Conservation (phyloP, 345 rosid genomes). For the Populus pruinosa region DNA sequence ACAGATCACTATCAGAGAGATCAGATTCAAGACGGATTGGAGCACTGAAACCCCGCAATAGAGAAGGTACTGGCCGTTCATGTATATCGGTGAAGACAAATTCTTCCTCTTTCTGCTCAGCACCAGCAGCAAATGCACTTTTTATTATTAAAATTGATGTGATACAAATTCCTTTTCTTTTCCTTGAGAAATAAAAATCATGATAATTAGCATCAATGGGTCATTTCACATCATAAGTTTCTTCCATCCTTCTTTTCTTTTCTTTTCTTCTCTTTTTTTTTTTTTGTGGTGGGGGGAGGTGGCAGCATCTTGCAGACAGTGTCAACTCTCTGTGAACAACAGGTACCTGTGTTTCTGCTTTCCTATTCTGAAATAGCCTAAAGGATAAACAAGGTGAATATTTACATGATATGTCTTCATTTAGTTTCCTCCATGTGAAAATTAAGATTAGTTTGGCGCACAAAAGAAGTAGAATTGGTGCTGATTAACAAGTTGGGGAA, state of each 20-base stretch:
- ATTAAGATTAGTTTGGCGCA: too few relatives aligned
- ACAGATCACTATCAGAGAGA: slow-evolving; percentile 67
- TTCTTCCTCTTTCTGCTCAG: slow-evolving; percentile 86
- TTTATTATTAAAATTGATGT: not conserved
- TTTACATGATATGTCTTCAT: not conserved
- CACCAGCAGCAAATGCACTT: slow-evolving; percentile 18
- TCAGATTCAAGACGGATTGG: slow-evolving; percentile 89
- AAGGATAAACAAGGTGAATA: not conserved
- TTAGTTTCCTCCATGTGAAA: not conserved
- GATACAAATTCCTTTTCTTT: not conserved
- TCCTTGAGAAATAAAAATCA: not conserved
- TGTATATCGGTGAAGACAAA: slow-evolving; percentile 69
- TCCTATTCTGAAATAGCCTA: too few relatives aligned
- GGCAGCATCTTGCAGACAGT: too few relatives aligned
- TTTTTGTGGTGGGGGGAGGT: too few relatives aligned
- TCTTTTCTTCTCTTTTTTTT: not conserved
- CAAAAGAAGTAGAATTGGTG: too few relatives aligned
- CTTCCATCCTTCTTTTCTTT: not conserved
- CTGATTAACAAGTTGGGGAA: too few relatives aligned
- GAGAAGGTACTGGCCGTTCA: slow-evolving; percentile 84
- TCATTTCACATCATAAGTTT: not conserved
- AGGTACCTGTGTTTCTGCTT: too few relatives aligned
- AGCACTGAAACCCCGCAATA: slow-evolving; percentile 87
- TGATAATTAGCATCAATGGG: not conserved
- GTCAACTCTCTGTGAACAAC: too few relatives aligned